Evolutionary conservation across 2,329 filamentous ascomycete species (phyloP).

Genomic region (Pseudocercospora musae): DNA sequence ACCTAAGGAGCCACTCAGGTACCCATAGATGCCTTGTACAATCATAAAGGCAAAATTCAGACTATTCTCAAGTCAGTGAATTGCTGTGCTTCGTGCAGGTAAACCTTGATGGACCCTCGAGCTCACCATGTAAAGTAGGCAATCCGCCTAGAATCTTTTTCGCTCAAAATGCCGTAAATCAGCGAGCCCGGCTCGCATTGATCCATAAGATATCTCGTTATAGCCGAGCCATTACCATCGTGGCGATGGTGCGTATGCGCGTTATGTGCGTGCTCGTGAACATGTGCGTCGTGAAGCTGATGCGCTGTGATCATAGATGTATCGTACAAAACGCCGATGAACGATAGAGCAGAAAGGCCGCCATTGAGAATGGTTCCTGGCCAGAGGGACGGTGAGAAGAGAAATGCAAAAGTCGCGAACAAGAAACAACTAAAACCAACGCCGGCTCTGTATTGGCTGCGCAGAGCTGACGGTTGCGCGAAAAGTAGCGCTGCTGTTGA

Average conservation of each 20-base stretch:
- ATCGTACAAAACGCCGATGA: slow-evolving; percentile 42
- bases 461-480: slow-evolving; percentile 41
- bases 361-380: slow-evolving; percentile 35
- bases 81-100: not conserved
- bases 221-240: slow-evolving; percentile 56
- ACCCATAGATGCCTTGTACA: slow-evolving; percentile 90
- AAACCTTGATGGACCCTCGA: slow-evolving; percentile 3
- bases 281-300: slow-evolving; percentile 30
- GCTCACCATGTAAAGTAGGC: slow-evolving; percentile 93
- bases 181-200: slow-evolving; percentile 70
- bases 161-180: slow-evolving; percentile 77
- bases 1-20: slow-evolving; percentile 86
- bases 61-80: slow-evolving; percentile 46
- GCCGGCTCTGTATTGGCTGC: slow-evolving; percentile 36
- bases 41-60: slow-evolving; percentile 95
- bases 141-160: slow-evolving; percentile 90
- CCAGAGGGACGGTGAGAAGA: slow-evolving; percentile 37
- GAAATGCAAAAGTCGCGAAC: slow-evolving; percentile 34
- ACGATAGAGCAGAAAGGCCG: slow-evolving; percentile 35
- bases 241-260: slow-evolving; percentile 34
- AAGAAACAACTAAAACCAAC: slow-evolving; percentile 35
- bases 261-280: slow-evolving; percentile 33
- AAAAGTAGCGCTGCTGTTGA: slow-evolving; percentile 44
- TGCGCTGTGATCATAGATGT: slow-evolving; percentile 32
- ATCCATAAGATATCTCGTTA: slow-evolving; percentile 71